These are phyloP conservation scores for Excoecaria agallocha DNA, from an alignment of 345 rosid genomes.

Conservation along the genomic window DNA sequence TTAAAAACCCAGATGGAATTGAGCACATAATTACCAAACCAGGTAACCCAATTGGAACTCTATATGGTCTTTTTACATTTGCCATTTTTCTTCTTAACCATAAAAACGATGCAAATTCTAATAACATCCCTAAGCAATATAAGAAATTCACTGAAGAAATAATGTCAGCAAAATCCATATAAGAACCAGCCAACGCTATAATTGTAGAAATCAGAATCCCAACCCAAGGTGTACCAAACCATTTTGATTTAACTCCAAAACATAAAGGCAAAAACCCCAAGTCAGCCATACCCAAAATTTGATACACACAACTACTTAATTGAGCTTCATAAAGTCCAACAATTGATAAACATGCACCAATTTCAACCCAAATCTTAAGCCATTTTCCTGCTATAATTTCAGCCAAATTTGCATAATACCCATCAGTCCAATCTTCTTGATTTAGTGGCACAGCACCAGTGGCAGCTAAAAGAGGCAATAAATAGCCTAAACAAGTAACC, in stretches of 20 bases:
- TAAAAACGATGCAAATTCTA: conserved; percentile 46
- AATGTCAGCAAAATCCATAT: conserved; percentile 33
- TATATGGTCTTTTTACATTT: conserved; percentile 31
- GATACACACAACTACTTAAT: conserved; percentile 22
- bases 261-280: conserved; percentile 22
- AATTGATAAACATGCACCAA: conserved; percentile 24
- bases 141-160: conserved; percentile 45
- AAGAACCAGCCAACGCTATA: conserved; percentile 25
- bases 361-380: conserved; percentile 29
- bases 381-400: conserved; percentile 29
- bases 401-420: conserved; percentile 23
- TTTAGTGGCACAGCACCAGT: conserved; percentile 16
- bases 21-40: conserved; percentile 35
- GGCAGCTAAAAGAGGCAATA: conserved; percentile 27
- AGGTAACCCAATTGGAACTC: conserved; percentile 38
- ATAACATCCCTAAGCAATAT: conserved; percentile 47
- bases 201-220: conserved; percentile 39
- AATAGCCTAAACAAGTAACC: conserved; percentile 16
- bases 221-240: conserved; percentile 47
- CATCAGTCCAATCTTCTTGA: conserved; percentile 24
- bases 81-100: conserved; percentile 45
- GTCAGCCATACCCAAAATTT: conserved; percentile 30
- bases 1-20: conserved; percentile 44
- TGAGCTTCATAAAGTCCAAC: conserved; percentile 30
- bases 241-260: conserved; percentile 24